phyloP scores from a whole-genome alignment of 371 early-diverging fungal species.

The Apophysomyces elegans region DNA sequence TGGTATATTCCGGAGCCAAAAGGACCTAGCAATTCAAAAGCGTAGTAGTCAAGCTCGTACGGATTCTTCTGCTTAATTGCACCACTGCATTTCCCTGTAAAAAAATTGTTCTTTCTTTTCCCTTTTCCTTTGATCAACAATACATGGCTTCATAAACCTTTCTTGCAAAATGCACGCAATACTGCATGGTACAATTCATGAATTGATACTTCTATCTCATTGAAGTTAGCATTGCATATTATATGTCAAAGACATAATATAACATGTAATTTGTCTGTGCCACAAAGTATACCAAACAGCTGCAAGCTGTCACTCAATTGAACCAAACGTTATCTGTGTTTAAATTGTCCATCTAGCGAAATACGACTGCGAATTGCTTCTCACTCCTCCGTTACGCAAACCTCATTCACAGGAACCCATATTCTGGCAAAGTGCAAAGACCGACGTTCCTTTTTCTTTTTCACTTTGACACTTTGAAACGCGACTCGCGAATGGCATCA shows the following conservation, averaged over 20 bases:
- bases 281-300: too few relatives aligned
- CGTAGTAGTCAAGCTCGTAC: background rate
- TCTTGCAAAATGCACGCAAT: too few relatives aligned
- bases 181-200: too few relatives aligned
- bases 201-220: too few relatives aligned
- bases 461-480: constrained; percentile 4
- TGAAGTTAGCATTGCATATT: too few relatives aligned
- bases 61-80: background rate
- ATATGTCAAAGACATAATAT: too few relatives aligned
- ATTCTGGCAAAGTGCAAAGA: constrained; percentile 1
- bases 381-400: background rate
- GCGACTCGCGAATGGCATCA: constrained; percentile 15
- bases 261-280: too few relatives aligned
- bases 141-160: too few relatives aligned
- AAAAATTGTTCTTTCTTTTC: too few relatives aligned
- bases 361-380: constrained; percentile 2
- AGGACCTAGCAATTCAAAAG: constrained; percentile 14
- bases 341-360: background rate
- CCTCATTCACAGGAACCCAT: background rate
- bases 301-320: background rate
- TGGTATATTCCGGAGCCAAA: constrained; percentile 19
- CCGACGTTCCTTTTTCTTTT: constrained; percentile 3
- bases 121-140: too few relatives aligned
- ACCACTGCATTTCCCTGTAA: background rate
- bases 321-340: background rate